Evolutionary conservation across 805 yeast genomes (phyloP).

Genomic region (Cyberlindnera mycetangii): DNA sequence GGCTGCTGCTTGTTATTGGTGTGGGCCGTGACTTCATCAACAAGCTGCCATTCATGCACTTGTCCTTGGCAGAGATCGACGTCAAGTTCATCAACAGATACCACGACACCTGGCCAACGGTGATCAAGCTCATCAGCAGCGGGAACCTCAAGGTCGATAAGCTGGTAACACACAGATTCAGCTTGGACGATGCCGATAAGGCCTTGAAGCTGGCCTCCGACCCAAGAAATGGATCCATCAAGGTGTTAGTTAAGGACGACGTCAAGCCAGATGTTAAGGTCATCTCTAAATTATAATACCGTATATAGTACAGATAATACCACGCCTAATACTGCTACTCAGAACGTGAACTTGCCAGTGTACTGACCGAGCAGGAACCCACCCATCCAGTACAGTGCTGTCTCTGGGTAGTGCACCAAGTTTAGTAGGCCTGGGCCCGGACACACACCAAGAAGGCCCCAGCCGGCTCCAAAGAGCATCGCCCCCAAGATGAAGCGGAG

Average conservation of each 20-base stretch:
- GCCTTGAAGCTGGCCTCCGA: slow-evolving; percentile 38
- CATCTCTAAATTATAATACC: slow-evolving; percentile 8
- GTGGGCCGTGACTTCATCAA: slow-evolving; percentile 46
- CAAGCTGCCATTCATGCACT: slow-evolving; percentile 53
- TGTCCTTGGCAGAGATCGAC: slow-evolving; percentile 50
- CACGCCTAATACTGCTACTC: too few species aligned
- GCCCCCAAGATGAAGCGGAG: slow-evolving; percentile 39
- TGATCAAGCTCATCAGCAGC: slow-evolving; percentile 44
- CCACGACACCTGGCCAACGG: slow-evolving; percentile 57
- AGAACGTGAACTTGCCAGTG: not conserved
- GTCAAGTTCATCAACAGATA: slow-evolving; percentile 52
- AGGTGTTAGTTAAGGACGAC: slow-evolving; percentile 43
- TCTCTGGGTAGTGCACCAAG: slow-evolving; percentile 12
- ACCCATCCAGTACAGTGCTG: slow-evolving; percentile 11
- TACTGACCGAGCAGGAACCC: slow-evolving; percentile 16
- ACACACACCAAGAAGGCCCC: slow-evolving; percentile 52
- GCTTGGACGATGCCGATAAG: slow-evolving; percentile 43
- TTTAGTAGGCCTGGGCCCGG: slow-evolving; percentile 50
- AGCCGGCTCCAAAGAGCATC: slow-evolving; percentile 47
- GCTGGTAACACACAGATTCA: slow-evolving; percentile 49
- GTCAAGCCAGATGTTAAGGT: slow-evolving; percentile 6
- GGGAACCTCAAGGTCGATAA: slow-evolving; percentile 42
- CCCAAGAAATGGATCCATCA: slow-evolving; percentile 43
- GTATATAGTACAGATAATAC: too few species aligned
- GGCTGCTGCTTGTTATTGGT: slow-evolving; percentile 46